Percentiles rank a stretch among this genome's conserved stretches.
Conservation (phyloP, 23 red algal genomes). For the Gracilaria gracilis region DNA sequence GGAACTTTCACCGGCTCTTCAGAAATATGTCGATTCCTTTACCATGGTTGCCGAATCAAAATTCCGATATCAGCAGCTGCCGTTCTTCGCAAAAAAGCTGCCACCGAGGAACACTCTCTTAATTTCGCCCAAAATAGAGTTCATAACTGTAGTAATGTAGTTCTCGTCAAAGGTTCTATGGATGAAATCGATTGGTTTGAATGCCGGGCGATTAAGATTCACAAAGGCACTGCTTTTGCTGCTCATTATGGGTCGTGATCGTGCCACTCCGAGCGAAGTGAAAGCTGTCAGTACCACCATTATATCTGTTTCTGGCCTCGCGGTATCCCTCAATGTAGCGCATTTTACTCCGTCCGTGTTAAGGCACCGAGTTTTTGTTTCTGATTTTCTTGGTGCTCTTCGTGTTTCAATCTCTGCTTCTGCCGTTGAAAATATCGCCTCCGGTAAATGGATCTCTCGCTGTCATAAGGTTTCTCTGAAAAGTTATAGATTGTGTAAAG, state of each 20-base stretch:
- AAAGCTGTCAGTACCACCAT: slow-evolving; percentile 71
- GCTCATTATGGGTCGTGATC: slow-evolving; percentile 85
- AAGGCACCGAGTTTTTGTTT: too few species aligned
- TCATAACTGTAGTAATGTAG: slow-evolving; percentile 56
- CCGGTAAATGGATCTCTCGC: too few species aligned
- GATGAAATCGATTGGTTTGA: slow-evolving; percentile 30
- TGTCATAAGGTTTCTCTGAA: too few species aligned
- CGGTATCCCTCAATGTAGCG: slow-evolving; percentile 78
- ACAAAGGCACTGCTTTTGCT: slow-evolving; percentile 94
- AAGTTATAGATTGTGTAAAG: too few species aligned
- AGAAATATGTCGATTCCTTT: slow-evolving; percentile 68
- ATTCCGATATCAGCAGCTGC: slow-evolving; percentile 94
- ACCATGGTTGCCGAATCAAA: slow-evolving; percentile 86
- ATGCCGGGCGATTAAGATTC: slow-evolving; percentile 91
- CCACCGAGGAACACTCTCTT: slow-evolving; percentile 63
- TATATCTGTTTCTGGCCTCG: slow-evolving; percentile 77
- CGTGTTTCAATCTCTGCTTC: too few species aligned
- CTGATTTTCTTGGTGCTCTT: too few species aligned
- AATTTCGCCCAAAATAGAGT: slow-evolving; percentile 85
- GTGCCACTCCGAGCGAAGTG: slow-evolving; percentile 73
- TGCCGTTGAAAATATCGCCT: too few species aligned
- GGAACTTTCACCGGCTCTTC: slow-evolving; percentile 77
- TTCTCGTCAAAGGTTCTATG: slow-evolving; percentile 52
- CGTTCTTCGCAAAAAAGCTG: slow-evolving; percentile 85
- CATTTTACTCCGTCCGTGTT: too few species aligned